Conservation (phyloP, 192 early-diverging fungal genomes). For the Entomortierella parvispora region DNA sequence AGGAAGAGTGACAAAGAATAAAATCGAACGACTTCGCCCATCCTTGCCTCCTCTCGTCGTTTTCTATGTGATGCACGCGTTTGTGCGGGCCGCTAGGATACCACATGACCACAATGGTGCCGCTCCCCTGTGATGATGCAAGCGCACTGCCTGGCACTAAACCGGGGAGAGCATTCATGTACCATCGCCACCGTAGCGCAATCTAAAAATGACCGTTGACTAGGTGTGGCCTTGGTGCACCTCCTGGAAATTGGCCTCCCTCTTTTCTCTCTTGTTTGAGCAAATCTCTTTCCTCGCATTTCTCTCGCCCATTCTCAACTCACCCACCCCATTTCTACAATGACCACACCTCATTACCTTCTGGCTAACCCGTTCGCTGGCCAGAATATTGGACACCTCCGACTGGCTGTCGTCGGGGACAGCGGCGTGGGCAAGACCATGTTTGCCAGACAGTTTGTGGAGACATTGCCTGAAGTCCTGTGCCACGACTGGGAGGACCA, state of each 20-base stretch:
- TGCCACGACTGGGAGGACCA: slow-evolving; percentile 39
- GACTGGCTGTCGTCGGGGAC: slow-evolving; percentile 52
- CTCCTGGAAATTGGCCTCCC: background rate
- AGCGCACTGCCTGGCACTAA: too few species aligned
- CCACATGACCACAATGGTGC: too few species aligned
- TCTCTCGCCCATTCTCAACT: background rate
- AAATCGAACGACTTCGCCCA: background rate
- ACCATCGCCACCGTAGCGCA: too few species aligned
- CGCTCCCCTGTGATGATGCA: too few species aligned
- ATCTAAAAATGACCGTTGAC: too few species aligned
- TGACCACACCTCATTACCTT: slow-evolving; percentile 2
- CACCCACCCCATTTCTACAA: slow-evolving; percentile 4
- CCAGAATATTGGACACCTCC: slow-evolving; percentile 54
- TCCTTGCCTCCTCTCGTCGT: too few species aligned
- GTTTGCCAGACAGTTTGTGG: slow-evolving; percentile 48
- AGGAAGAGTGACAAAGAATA: slow-evolving; percentile 13
- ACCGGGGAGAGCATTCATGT: too few species aligned
- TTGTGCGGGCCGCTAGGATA: too few species aligned
- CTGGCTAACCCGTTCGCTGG: slow-evolving; percentile 44
- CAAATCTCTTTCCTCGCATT: background rate
- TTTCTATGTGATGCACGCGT: too few species aligned
- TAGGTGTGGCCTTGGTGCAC: too few species aligned
- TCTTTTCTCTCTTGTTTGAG: background rate
- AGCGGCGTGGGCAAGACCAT: slow-evolving; percentile 52
- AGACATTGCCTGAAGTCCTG: slow-evolving; percentile 46